Evolutionary conservation across 768 basidiomycete genomes (phyloP).

Genomic region (Austroboletus festivus): DNA sequence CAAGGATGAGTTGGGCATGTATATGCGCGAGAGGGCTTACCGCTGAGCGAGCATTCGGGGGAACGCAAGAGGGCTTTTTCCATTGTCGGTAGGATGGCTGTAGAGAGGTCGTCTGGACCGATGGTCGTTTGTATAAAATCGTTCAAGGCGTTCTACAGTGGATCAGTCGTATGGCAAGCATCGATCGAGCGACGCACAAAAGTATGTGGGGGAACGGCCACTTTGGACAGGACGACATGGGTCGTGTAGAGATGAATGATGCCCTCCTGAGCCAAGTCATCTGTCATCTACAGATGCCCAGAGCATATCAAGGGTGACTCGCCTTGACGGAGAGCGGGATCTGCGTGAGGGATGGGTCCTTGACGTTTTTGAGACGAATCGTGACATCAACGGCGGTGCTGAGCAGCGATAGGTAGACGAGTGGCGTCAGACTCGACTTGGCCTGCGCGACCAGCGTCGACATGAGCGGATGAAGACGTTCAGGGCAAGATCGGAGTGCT

Average conservation of each 20-base stretch:
- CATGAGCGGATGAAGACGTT: constrained; percentile 49
- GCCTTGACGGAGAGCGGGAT: constrained; percentile 50
- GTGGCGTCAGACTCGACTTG: constrained; percentile 46
- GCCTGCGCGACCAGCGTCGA: constrained; percentile 48
- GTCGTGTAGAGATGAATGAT: constrained; percentile 59
- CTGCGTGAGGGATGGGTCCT: constrained; percentile 40
- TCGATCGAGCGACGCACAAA: constrained; percentile 40
- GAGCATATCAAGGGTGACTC: not conserved
- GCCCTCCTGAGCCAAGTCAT: constrained; percentile 40
- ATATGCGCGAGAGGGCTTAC: constrained; percentile 36
- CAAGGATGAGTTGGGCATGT: constrained; percentile 2
- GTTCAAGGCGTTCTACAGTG: constrained; percentile 45
- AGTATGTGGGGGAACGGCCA: constrained; percentile 54
- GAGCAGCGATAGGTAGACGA: constrained; percentile 49
- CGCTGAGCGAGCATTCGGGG: constrained; percentile 70
- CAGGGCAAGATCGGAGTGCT: constrained; percentile 62
- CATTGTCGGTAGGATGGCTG: constrained; percentile 61
- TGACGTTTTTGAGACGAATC: constrained; percentile 59
- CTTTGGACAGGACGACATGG: constrained; percentile 66
- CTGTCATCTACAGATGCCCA: not conserved
- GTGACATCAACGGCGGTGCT: constrained; percentile 70
- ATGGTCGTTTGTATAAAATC: constrained; percentile 61
- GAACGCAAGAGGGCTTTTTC: constrained; percentile 81
- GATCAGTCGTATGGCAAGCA: constrained; percentile 9
- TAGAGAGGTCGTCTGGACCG: constrained; percentile 46